Percentiles rank a stretch among this genome's conserved stretches.
Conservation (phyloP, 139 green algal species). For the Coelastrella sp. region DNA sequence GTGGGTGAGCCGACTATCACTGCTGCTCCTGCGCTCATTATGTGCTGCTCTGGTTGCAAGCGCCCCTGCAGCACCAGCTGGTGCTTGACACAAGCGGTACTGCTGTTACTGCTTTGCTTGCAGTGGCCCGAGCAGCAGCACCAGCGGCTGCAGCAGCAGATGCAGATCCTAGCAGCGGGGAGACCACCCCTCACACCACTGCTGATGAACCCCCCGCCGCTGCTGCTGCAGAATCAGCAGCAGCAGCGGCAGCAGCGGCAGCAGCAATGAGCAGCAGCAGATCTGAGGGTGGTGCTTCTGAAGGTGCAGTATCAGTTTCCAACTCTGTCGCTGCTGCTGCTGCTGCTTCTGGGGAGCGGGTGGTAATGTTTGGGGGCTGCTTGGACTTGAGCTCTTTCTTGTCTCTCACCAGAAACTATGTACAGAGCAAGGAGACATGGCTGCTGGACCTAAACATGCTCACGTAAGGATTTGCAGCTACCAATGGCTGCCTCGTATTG, state of each 20-base stretch:
- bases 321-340: conserved; percentile 1
- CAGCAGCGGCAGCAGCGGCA: neutral
- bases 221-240: neutral
- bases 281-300: neutral
- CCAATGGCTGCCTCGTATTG: neutral
- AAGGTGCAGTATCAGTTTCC: neutral
- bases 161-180: too few relatives aligned
- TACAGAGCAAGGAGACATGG: conserved; percentile 66
- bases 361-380: conserved; percentile 65
- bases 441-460: conserved; percentile 57
- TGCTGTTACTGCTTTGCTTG: neutral
- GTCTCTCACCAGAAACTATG: conserved; percentile 58
- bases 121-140: neutral
- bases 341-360: neutral
- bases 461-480: conserved; percentile 36
- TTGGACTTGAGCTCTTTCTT: conserved; percentile 58
- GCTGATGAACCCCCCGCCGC: neutral
- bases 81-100: too few relatives aligned
- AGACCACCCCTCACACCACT: neutral
- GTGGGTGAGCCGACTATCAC: too few relatives aligned
- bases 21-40: too few relatives aligned
- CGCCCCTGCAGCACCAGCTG: too few relatives aligned
- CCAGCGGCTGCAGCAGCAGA: too few relatives aligned
- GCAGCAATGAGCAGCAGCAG: conserved; percentile 1
- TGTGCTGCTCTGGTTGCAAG: too few relatives aligned